Evolutionary conservation across 208 protist genomes (phyloP), one percentile per base, ranked within the genome.

Genomic region (Leishmania aethiopica): DNA sequence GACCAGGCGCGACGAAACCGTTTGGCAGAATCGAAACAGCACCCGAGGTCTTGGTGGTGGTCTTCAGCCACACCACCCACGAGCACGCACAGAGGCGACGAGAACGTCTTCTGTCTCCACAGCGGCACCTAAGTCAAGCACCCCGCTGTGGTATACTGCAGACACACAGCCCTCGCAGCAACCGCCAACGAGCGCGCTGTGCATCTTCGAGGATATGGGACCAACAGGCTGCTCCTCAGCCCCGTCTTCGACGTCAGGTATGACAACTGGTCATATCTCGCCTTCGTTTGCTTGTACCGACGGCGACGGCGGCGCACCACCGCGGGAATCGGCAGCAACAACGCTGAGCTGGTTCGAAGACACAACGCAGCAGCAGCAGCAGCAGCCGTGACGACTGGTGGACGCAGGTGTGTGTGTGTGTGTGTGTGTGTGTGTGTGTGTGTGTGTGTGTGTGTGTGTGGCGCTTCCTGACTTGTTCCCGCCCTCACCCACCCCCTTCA

Each of bases 301-400:
- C 5, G 19, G 42, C 3, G 42, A 53, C 40, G 45, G 42, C 22
- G 69, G 45, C 42, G 42, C 71, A 49, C 22, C 47, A 3, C 71
- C 45, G 8, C 17, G 25, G 28, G 55, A 15, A n/a, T 0, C 72
- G 6, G 40, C 76, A 37, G 76, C 78, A 35, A 57, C 77, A 8
- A 49, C 70, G 28, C 73, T 86, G 40, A 75, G 73, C 42, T 86
- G 82, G 82, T 86, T 81, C 40, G 82, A 86, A 47, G 78, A 86
- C 47, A 85, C 81, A 25, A 66, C 69, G 1, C 47, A 66, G 42
- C 59, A 78, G 45, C 1, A 69, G 45, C 22, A 72, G 32, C 22
- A 71, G 37, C 40, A 72, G 32, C 5, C 45, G 53, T 71, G 32
- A 71, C 3, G 6, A 35, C 32, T 28, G 40, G 25, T 35, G 25